Conservation (phyloP, 176 grass and related monocot species). For the Carex kokanica region DNA sequence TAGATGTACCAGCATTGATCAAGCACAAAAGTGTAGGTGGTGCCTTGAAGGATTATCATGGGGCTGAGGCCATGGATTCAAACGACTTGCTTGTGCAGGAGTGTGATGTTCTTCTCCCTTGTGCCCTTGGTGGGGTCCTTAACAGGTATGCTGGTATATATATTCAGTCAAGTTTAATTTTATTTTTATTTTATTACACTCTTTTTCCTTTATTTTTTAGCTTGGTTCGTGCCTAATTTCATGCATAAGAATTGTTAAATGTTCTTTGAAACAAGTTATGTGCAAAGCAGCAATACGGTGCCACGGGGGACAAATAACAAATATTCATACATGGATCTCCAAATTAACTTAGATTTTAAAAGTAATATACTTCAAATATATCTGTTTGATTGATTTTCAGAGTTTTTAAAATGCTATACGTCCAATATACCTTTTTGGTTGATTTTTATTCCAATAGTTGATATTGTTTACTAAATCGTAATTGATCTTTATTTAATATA, state of each 20-base stretch:
- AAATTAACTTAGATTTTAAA: not conserved
- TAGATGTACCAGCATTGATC: constrained; percentile 70
- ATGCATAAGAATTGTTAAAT: not conserved
- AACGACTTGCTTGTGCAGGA: constrained; percentile 62
- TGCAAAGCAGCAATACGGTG: not conserved
- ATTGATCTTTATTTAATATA: not conserved
- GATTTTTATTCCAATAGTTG: not conserved
- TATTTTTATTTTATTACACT: not conserved
- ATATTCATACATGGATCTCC: not conserved
- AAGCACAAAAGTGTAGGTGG: constrained; percentile 50
- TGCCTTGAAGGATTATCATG: constrained; percentile 63
- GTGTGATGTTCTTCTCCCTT: constrained; percentile 90
- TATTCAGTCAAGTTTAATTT: not conserved
- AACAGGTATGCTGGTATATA: constrained; percentile 47
- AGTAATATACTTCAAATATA: not conserved
- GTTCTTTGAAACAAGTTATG: not conserved
- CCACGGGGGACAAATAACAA: not conserved
- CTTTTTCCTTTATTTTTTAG: constrained; percentile 1
- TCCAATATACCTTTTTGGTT: not conserved
- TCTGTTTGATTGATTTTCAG: not conserved
- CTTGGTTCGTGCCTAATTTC: not conserved
- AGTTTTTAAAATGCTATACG: not conserved
- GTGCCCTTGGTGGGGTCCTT: constrained; percentile 84
- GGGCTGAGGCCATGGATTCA: constrained; percentile 55
- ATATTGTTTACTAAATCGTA: not conserved